Evolutionary conservation across 768 basidiomycete genomes (phyloP), one percentile per base, ranked within the genome.

Genomic region (Suillus subaureus): DNA sequence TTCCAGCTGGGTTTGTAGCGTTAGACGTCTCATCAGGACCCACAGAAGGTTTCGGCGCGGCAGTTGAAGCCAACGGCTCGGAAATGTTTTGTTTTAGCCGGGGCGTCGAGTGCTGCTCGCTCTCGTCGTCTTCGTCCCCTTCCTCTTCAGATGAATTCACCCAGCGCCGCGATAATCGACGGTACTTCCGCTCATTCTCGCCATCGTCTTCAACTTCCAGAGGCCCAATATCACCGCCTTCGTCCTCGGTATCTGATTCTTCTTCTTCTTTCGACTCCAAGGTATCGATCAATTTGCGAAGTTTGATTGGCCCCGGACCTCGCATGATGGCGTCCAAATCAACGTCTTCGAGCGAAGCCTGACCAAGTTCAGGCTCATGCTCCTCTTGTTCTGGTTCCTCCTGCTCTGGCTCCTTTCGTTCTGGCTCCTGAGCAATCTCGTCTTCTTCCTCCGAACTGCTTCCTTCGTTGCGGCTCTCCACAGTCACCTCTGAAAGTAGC

Each of bases 251-350:
- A 21, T 82, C 75, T 49, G 83, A 76, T 13, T 76, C 74, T 42
- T 71, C 75, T 42, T 71, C 75, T 3, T 74, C 72, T 12, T 73
- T 56, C 15, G 67, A 79, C 71, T 67, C 68, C 61, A 77, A 67
- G 60, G 63, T 75, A 28, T 75, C 75, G 2, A 80, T 64, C 28
- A 79, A 68, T n/a, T 75, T 68, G 67, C 26, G 26, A 73, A 54
- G 35, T 63, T 73, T 51, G 23, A 55, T 66, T 64, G 67, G 57
- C n/a, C 58, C 54, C 9, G 85, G 83, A 3, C 82, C 83, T 35
- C 77, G 80, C 15, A 85, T 69, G 57, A 84, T 68, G 11, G 78
- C 77, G 9, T 84, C 81, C n/a, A 84, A 61, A 42, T 80, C 74
- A 37, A 69, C 66, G 1, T 72, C 64, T 16, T 63, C 54, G 1